Evolutionary conservation across 192 early-diverging fungal genomes (phyloP).

Genomic region (Mortierella hygrophila): DNA sequence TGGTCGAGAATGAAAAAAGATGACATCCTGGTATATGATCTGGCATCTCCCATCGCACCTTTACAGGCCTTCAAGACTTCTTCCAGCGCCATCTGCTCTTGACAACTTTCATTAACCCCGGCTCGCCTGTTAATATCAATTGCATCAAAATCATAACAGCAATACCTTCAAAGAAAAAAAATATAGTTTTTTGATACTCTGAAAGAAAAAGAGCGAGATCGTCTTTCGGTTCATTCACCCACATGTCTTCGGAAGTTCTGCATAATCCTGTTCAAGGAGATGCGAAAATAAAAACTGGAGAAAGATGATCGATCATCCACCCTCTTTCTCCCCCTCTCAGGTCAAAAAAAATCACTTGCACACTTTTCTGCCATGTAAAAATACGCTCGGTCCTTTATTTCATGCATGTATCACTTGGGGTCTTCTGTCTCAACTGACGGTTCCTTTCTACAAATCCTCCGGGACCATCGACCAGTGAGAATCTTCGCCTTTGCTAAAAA

Average conservation of each 20-base stretch:
- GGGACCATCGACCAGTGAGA: conserved; percentile 3
- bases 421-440: background rate
- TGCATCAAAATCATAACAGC: background rate
- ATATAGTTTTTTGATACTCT: background rate
- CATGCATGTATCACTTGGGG: background rate
- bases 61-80: too few species aligned
- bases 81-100: too few species aligned
- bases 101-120: too few species aligned
- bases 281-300: too few species aligned
- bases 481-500: background rate
- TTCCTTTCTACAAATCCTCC: background rate
- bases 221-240: background rate
- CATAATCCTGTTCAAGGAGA: too few species aligned
- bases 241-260: background rate
- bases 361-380: background rate
- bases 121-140: background rate
- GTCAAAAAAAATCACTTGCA: too few species aligned
- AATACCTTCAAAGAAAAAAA: background rate
- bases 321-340: too few species aligned
- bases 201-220: background rate
- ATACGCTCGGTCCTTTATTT: background rate
- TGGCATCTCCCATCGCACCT: too few species aligned
- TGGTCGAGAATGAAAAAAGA: too few species aligned
- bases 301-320: too few species aligned
- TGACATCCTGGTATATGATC: too few species aligned